Conservation (phyloP, 2,329 filamentous ascomycete species). For the Cryphonectria japonica region DNA sequence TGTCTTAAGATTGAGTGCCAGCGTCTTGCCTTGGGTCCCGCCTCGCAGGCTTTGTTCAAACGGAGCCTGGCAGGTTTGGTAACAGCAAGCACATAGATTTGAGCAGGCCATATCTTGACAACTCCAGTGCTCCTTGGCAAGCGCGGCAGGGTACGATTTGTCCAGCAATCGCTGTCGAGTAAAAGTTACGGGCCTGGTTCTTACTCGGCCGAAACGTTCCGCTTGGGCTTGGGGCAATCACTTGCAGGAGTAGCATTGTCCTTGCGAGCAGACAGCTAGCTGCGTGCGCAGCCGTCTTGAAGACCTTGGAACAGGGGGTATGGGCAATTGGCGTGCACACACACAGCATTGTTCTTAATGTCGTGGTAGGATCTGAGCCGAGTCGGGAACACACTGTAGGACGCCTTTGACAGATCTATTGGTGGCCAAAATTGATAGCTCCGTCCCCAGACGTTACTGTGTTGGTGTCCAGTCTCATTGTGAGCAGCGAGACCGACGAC, state of each 20-base stretch:
- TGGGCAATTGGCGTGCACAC: constrained; percentile 3
- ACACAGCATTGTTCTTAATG: constrained; percentile 15
- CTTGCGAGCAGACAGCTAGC: too few species aligned
- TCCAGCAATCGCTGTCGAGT: constrained; percentile 8
- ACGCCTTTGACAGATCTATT: constrained; percentile 7
- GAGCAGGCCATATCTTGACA: background rate
- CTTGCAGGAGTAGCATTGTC: background rate
- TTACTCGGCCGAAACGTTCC: background rate
- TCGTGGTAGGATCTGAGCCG: constrained; percentile 17
- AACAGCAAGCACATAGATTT: background rate
- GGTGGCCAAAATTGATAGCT: constrained; percentile 17
- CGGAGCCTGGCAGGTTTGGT: background rate
- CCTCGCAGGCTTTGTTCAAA: background rate
- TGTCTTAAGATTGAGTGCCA: background rate
- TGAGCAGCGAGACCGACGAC: background rate
- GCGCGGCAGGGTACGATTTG: background rate
- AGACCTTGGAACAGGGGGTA: background rate
- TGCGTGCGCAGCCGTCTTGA: background rate
- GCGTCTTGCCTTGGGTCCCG: background rate
- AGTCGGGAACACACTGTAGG: constrained; percentile 9
- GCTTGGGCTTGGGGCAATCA: too few species aligned
- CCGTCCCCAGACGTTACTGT: constrained; percentile 10
- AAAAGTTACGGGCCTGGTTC: background rate
- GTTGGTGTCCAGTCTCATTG: constrained; percentile 16
- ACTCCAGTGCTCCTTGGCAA: background rate